These are phyloP conservation scores for Sugiyamaella americana DNA, from an alignment of 805 yeast genomes.

Conservation along the genomic window DNA sequence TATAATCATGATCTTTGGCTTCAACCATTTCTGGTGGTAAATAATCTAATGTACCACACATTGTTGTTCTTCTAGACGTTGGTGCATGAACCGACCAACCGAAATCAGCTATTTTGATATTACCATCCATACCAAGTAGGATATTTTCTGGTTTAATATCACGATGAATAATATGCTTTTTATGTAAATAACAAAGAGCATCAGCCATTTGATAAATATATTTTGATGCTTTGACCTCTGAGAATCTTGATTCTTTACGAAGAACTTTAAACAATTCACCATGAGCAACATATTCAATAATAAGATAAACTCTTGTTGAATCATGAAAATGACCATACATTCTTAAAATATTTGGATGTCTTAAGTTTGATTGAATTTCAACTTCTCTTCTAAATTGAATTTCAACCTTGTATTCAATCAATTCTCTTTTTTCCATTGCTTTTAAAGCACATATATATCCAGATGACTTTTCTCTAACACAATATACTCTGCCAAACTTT, in stretches of 20 bases:
- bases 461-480: conserved; percentile 67
- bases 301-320: conserved; percentile 66
- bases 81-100: conserved; percentile 89
- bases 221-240: conserved; percentile 57
- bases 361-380: conserved; percentile 74
- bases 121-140: conserved; percentile 66
- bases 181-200: conserved; percentile 73
- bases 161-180: conserved; percentile 76
- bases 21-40: conserved; percentile 94
- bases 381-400: conserved; percentile 85
- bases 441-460: conserved; percentile 87
- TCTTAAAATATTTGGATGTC: conserved; percentile 73
- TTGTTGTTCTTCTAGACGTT: conserved; percentile 57
- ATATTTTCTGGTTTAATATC: conserved; percentile 95
- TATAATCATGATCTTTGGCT: conserved; percentile 66
- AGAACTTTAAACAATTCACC: conserved; percentile 82
- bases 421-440: conserved; percentile 80
- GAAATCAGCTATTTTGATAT: conserved; percentile 82
- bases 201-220: conserved; percentile 78
- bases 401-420: conserved; percentile 68
- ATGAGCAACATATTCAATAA: conserved; percentile 75
- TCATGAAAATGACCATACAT: conserved; percentile 85
- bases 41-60: conserved; percentile 94
- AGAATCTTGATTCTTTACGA: conserved; percentile 60
- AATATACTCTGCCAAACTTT: conserved; percentile 86